Percentiles rank a stretch among this genome's conserved stretches.
Evolutionary conservation across 352 stramenopile genomes (phyloP).

Genomic region (Phytophthora hybrid): DNA sequence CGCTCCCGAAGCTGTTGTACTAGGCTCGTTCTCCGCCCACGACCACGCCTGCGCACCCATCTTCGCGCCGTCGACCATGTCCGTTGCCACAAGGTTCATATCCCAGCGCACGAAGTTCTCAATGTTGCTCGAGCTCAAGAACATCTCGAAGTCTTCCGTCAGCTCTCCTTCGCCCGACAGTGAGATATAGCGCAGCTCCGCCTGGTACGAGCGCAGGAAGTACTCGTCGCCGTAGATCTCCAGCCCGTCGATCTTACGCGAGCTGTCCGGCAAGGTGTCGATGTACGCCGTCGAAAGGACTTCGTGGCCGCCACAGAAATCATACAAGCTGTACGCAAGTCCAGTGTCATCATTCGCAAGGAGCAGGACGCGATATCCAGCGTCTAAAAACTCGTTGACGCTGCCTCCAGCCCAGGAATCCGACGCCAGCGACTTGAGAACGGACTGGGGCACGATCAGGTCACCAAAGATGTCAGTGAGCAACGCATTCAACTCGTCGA

Average conservation of each 20-base stretch:
- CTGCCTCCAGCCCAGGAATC: constrained; percentile 45
- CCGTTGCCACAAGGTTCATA: constrained; percentile 58
- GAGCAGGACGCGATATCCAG: constrained; percentile 50
- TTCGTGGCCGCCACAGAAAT: constrained; percentile 55
- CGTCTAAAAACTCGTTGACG: constrained; percentile 47
- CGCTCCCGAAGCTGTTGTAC: too few relatives aligned
- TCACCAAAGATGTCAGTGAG: too few relatives aligned
- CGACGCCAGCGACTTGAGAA: constrained; percentile 43
- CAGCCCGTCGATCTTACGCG: constrained; percentile 46
- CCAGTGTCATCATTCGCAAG: constrained; percentile 58
- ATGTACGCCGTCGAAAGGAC: constrained; percentile 50
- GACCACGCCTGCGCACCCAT: too few relatives aligned
- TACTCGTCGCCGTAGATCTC: constrained; percentile 61
- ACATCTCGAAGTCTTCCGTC: constrained; percentile 34
- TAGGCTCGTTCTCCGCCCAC: too few relatives aligned
- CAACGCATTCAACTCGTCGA: too few relatives aligned
- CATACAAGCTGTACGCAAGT: constrained; percentile 44
- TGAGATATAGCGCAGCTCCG: constrained; percentile 60
- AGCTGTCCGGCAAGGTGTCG: constrained; percentile 42
- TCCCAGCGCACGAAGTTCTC: constrained; percentile 64
- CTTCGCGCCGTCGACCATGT: constrained; percentile 54
- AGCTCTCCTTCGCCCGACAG: constrained; percentile 40
- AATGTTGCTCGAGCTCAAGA: constrained; percentile 50
- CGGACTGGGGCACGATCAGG: too few relatives aligned
- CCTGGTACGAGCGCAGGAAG: constrained; percentile 56